Evolutionary conservation across 805 yeast genomes (phyloP).

Genomic region (Sporopachydermia lactativora): DNA sequence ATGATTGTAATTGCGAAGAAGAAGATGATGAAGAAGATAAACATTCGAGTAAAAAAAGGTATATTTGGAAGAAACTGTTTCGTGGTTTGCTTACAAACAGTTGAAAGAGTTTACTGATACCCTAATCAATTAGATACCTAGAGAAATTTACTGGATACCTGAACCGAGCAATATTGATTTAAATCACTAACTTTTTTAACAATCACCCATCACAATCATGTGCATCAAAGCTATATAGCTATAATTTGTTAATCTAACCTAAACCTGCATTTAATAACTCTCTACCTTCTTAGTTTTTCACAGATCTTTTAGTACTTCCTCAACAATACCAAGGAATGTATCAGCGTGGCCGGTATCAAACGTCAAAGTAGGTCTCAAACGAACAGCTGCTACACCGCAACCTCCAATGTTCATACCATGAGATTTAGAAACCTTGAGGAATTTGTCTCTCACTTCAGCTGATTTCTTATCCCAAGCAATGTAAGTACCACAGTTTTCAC

Average conservation of each 20-base stretch:
- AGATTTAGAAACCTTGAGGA: slow-evolving; percentile 43
- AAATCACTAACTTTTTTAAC: too few relatives aligned
- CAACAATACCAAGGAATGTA: slow-evolving; percentile 34
- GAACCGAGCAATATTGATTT: too few relatives aligned
- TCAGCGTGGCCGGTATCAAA: slow-evolving; percentile 76
- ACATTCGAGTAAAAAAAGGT: neutral
- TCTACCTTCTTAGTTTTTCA: too few relatives aligned
- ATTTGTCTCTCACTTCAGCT: slow-evolving; percentile 42
- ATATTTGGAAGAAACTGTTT: neutral
- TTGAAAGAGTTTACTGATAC: too few relatives aligned
- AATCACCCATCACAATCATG: too few relatives aligned
- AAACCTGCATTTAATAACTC: too few relatives aligned
- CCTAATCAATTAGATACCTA: too few relatives aligned
- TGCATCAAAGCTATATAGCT: too few relatives aligned
- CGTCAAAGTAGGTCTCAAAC: slow-evolving; percentile 68
- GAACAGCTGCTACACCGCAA: slow-evolving; percentile 64
- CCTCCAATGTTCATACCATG: slow-evolving; percentile 75
- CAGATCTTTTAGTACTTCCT: slow-evolving; percentile 18
- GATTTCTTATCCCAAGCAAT: slow-evolving; percentile 65
- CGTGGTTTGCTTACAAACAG: neutral
- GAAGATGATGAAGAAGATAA: neutral
- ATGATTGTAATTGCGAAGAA: slow-evolving; percentile 4
- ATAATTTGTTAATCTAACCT: too few relatives aligned
- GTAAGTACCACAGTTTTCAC: slow-evolving; percentile 62
- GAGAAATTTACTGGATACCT: too few relatives aligned